These are phyloP conservation scores for Colletotrichum eremochloae DNA, from an alignment of 2,329 filamentous ascomycete species.

Conservation along the genomic window DNA sequence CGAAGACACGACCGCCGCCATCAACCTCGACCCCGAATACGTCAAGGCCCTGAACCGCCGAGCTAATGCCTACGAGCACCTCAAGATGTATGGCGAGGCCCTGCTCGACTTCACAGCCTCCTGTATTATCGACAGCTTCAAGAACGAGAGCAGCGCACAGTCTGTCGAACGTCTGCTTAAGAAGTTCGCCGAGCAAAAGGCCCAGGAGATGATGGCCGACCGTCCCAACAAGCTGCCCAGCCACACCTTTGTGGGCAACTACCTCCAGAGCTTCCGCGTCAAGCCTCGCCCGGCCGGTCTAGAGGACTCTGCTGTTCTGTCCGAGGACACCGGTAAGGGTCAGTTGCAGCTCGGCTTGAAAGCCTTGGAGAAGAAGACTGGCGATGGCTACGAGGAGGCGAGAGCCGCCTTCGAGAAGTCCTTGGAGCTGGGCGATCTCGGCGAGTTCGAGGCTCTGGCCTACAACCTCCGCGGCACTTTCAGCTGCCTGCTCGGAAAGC, in stretches of 20 bases:
- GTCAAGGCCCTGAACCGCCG: slow-evolving; percentile 97
- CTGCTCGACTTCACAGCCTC: slow-evolving; percentile 98
- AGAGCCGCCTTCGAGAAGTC: slow-evolving; percentile 89
- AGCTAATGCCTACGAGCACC: slow-evolving; percentile 96
- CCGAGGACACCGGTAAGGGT: slow-evolving; percentile 83
- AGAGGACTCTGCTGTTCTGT: slow-evolving; percentile 83
- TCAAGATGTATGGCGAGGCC: slow-evolving; percentile 91
- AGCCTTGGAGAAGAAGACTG: slow-evolving; percentile 87
- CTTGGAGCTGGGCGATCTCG: slow-evolving; percentile 83
- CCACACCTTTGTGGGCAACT: slow-evolving; percentile 97
- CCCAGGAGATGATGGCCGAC: slow-evolving; percentile 87
- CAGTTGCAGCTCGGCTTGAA: slow-evolving; percentile 87
- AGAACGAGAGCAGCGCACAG: slow-evolving; percentile 88
- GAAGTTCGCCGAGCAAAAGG: slow-evolving; percentile 96
- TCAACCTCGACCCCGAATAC: slow-evolving; percentile 94
- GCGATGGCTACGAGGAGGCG: slow-evolving; percentile 92
- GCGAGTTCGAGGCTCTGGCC: slow-evolving; percentile 87
- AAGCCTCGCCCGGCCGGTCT: slow-evolving; percentile 84
- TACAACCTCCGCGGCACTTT: slow-evolving; percentile 98
- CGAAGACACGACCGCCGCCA: slow-evolving; percentile 94
- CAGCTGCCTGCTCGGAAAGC: slow-evolving; percentile 91
- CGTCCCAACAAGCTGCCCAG: slow-evolving; percentile 91
- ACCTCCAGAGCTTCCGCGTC: slow-evolving; percentile 96
- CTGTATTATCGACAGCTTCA: slow-evolving; percentile 98
- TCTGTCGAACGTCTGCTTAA: slow-evolving; percentile 94